A percentile compares a stretch with the other conserved stretches of the same genome.
phyloP scores from a whole-genome alignment of 1,284 basidiomycete species.

The Ceratobasidium sp. region DNA sequence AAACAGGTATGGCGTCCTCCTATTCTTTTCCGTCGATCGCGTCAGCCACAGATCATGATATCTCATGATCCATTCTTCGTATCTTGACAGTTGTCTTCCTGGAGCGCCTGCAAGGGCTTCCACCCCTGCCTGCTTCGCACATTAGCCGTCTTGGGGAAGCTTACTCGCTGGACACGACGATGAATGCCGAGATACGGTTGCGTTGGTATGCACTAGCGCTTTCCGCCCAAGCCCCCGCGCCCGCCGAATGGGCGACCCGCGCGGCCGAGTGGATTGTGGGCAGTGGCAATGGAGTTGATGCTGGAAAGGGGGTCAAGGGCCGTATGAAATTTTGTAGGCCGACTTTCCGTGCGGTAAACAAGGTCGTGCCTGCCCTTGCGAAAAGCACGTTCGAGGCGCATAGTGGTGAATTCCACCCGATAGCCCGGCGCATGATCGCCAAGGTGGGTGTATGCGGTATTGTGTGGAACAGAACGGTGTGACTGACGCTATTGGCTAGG shows the following conservation, averaged over 20 bases:
- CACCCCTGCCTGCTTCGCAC: slow-evolving; percentile 39
- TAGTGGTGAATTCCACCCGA: slow-evolving; percentile 74
- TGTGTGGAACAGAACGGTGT: not conserved
- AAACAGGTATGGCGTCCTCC: slow-evolving; percentile 51
- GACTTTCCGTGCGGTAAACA: slow-evolving; percentile 61
- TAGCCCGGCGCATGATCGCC: slow-evolving; percentile 74
- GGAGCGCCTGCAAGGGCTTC: slow-evolving; percentile 38
- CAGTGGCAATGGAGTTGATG: slow-evolving; percentile 49
- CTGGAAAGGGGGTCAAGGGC: slow-evolving; percentile 63
- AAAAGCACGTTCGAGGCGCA: slow-evolving; percentile 61
- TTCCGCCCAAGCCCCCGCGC: slow-evolving; percentile 56
- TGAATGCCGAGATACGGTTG: slow-evolving; percentile 42
- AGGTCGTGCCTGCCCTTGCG: slow-evolving; percentile 70
- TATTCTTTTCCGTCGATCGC: not conserved
- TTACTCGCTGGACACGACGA: slow-evolving; percentile 40
- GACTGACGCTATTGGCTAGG: slow-evolving; percentile 14
- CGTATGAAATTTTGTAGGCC: slow-evolving; percentile 86
- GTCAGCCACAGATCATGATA: not conserved
- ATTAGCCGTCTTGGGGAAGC: slow-evolving; percentile 31
- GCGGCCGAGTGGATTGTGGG: slow-evolving; percentile 77
- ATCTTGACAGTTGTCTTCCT: slow-evolving; percentile 40
- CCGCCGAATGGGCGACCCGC: slow-evolving; percentile 56
- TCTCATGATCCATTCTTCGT: not conserved
- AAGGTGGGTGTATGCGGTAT: slow-evolving; percentile 58
- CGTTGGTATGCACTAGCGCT: slow-evolving; percentile 67